Base-by-base conservation (phyloP, 1,284 basidiomycete species). In the Leccinum subrobustum region DNA sequence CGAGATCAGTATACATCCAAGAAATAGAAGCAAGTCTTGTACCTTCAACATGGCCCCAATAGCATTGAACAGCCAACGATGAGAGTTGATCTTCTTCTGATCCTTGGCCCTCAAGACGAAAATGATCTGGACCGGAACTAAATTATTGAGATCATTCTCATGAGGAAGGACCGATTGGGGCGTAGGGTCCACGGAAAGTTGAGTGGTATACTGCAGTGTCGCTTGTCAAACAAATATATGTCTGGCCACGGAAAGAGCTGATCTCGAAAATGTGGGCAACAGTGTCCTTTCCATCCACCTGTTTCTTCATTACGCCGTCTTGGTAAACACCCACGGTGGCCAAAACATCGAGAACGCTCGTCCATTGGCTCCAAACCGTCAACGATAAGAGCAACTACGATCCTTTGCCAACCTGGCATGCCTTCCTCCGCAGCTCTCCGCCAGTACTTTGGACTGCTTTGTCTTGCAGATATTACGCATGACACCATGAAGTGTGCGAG, bases 51-150 rank as follows among this genome's bases (percentile, higher is more conserved):
- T 91, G 65, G 82, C 85, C 0, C 95, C 96, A 58, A 99, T 89
- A 6, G 94, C 96, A 70, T 98, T 98, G 83, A 99, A 99, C 33
- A 99, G 82, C 96, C 96, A 99, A 55, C 96, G 88, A 75, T 96
- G 94, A 63, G 91, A 94, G 72, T 96, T 97, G 78, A 97, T 96
- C 81, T 97, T 97, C 82, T 97, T 97, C 72, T 95, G 90, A 76
- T 98, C 98, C 80, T 97, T 94, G 37, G 95, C 94, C 78, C 98
- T 98, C 67, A 98, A 79, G 60, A 95, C 89, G 64, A 98, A 87
- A 65, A 98, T 97, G 68, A 98, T 92, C 73, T 97, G 95, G 2
- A 98, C 95, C 0, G 96, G 96, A 1, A 98, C 91, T 23, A 98
- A 76, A 75, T 98, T 98, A 76, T 93, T 92, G 11, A 91, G 85